phyloP scores from a whole-genome alignment of 2,329 filamentous ascomycete species.

The Colletotrichum aenigma region DNA sequence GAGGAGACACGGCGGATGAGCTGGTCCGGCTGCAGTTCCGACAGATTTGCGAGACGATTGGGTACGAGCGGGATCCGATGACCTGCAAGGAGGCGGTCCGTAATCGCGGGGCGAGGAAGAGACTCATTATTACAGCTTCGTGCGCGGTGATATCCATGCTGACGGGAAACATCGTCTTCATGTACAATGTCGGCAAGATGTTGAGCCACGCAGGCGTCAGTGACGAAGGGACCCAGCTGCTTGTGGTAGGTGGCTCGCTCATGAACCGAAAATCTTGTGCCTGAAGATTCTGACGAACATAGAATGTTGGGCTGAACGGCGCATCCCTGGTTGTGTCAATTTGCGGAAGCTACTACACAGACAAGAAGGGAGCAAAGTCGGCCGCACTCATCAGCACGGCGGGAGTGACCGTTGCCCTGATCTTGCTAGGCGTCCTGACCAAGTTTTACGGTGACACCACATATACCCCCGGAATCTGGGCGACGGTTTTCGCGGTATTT shows the following conservation, averaged over 20 bases:
- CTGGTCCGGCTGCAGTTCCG: constrained; percentile 1
- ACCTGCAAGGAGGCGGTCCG: not conserved
- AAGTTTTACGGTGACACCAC: not conserved
- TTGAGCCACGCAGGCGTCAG: not conserved
- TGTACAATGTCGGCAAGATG: not conserved
- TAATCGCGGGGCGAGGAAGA: not conserved
- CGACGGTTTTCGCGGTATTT: not conserved
- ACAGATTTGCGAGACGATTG: constrained; percentile 1
- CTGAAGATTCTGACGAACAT: not conserved
- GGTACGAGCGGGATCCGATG: not conserved
- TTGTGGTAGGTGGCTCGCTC: not conserved
- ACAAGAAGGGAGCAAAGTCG: not conserved
- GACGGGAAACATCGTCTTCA: not conserved
- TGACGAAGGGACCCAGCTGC: not conserved
- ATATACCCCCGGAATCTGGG: not conserved
- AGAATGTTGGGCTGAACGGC: not conserved
- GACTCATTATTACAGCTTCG: not conserved
- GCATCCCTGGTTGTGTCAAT: not conserved
- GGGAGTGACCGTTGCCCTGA: not conserved
- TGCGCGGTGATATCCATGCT: not conserved
- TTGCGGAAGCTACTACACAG: not conserved
- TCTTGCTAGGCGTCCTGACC: not conserved
- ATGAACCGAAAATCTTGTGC: not conserved
- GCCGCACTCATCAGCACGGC: not conserved
- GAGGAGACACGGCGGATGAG: not conserved